These are phyloP conservation scores for Halophytophthora polymorphica DNA, from an alignment of 352 stramenopile genomes.

Conservation along the genomic window DNA sequence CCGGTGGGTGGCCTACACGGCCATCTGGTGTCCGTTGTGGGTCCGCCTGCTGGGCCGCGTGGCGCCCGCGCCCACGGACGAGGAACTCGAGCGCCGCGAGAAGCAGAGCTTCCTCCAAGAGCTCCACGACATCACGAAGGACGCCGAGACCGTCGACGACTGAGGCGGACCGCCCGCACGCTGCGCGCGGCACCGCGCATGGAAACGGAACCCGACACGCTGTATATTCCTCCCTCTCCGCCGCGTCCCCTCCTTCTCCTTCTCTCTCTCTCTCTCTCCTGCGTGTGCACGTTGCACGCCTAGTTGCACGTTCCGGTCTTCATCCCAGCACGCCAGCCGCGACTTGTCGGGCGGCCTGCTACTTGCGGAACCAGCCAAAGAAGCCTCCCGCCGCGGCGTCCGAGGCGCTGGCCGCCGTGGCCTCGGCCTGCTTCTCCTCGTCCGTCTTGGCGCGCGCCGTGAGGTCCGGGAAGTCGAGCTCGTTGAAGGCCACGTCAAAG, in stretches of 20 bases:
- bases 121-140: slow-evolving; percentile 39
- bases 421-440: slow-evolving; percentile 63
- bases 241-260: too few relatives aligned
- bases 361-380: slow-evolving; percentile 85
- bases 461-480: slow-evolving; percentile 78
- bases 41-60: slow-evolving; percentile 69
- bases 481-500: slow-evolving; percentile 81
- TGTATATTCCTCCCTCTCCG: too few relatives aligned
- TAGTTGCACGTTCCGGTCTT: too few relatives aligned
- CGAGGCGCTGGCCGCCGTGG: slow-evolving; percentile 26
- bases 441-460: slow-evolving; percentile 73
- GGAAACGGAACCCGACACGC: too few relatives aligned
- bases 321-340: not conserved
- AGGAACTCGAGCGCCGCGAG: slow-evolving; percentile 52
- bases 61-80: slow-evolving; percentile 56
- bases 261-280: too few relatives aligned
- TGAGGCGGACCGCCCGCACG: too few relatives aligned
- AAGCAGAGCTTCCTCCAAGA: slow-evolving; percentile 44
- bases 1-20: slow-evolving; percentile 67
- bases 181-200: too few relatives aligned
- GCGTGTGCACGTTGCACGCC: too few relatives aligned
- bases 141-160: slow-evolving; percentile 39
- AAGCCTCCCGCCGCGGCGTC: slow-evolving; percentile 37
- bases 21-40: slow-evolving; percentile 83
- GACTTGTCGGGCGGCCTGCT: not conserved